A percentile compares a stretch with the other conserved stretches of the same genome.
Evolutionary conservation across 2,329 filamentous ascomycete species (phyloP).

Genomic region (Trichoderma guizhouense): DNA sequence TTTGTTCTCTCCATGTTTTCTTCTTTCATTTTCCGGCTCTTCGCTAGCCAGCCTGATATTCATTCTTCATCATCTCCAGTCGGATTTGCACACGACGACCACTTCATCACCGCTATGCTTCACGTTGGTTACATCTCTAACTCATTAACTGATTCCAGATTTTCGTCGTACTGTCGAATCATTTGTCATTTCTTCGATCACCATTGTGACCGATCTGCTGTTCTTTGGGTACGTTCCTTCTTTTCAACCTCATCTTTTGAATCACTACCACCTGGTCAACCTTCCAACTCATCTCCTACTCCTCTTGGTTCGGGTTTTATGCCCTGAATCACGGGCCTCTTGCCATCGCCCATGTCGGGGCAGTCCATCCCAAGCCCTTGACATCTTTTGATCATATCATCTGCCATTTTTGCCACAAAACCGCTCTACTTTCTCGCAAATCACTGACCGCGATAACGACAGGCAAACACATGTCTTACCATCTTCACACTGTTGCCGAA

Average conservation of each 20-base stretch:
- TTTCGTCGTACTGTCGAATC: constrained; percentile 29
- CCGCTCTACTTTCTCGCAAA: neutral
- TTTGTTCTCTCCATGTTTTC: neutral
- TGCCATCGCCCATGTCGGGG: too few species aligned
- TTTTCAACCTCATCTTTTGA: neutral
- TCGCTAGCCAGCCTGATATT: neutral
- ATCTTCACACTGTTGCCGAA: constrained; percentile 29
- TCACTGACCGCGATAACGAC: neutral
- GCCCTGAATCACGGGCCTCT: neutral
- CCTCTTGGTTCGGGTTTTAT: neutral
- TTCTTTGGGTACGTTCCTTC: constrained; percentile 29
- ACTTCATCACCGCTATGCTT: neutral
- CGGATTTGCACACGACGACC: neutral
- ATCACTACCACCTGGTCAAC: neutral
- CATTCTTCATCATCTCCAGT: neutral
- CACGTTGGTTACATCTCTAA: neutral
- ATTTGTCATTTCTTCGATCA: constrained; percentile 30
- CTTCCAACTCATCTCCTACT: too few species aligned
- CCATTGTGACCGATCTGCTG: constrained; percentile 32
- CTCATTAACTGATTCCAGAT: constrained; percentile 24
- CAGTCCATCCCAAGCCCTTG: too few species aligned
- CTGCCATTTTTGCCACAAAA: neutral
- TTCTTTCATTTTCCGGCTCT: neutral
- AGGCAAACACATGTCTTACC: constrained; percentile 34
- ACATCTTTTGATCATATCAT: neutral